Base-by-base conservation (phyloP, 2,329 filamentous ascomycete genomes). In the Aspergillus calidoustus region DNA sequence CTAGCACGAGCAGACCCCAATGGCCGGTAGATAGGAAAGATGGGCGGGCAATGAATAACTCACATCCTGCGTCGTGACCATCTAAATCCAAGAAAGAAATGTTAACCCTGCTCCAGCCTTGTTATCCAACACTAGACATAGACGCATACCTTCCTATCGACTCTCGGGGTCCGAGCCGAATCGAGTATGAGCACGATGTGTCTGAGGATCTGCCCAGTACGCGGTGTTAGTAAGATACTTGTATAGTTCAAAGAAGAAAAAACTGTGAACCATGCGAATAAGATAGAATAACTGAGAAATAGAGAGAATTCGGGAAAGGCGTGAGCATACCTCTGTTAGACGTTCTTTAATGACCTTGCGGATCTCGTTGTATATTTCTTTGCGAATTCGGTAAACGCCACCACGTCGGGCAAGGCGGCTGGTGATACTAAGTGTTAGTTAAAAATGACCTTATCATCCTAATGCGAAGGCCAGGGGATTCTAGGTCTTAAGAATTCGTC, bases 371-470 rank as follows among this genome's bases (percentile, higher is more conserved):
- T 78, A 78, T 1, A 77, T 71, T 0, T 65, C 66, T 0, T 28
- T 53, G 6, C 73, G 69, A 0, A 79, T 77, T 0, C 76, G 57
- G 0, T 66, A 50, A 0, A 78, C 66, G 0, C 77, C 77, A 0
- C 73, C 77, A 4, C 76, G 72, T 1, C 77, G 75, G 2, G 76
- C 76, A 1, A 78, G 75, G 49, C 74, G 71, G 47, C 76, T 75
- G 31, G 17, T 34, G 5, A 38, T 28, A 7, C 4, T 7, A 28
- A 47, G 19, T 11, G 22, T 6, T 2, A 15, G 17, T 1, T 25
- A 7, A 17, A 7, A 34, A 7, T 3, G 4, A n/a, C 15, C 15
- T n/a, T 28, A 48, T 19, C 4, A n/a, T 55, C 7, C 38, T 13
- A 7, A 3, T 30, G 5, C 48, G 19, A 6, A 41, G 25, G 25